Evolutionary conservation across 257 asterid genomes (phyloP), one percentile per base, ranked within the genome.

Genomic region (Leonotis leonurus): DNA sequence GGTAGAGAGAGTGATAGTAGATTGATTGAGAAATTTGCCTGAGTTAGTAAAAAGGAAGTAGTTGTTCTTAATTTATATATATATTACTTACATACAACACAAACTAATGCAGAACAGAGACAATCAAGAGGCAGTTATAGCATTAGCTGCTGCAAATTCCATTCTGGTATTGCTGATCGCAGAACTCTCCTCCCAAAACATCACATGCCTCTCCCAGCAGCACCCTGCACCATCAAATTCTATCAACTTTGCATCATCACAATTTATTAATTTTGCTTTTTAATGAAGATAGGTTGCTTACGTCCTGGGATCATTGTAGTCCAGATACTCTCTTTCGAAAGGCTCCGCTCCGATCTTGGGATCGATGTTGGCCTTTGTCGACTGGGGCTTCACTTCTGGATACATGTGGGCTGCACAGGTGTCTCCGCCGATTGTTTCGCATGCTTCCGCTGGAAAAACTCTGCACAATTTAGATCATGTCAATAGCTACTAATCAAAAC

Each of bases 391-490:
- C 64, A 58, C 75, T 70, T 82, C 89, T 5, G 85, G 85, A 37
- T 43, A 71, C 68, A 77, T 77, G 41, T 75, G 78, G 10, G 75
- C 84, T 39, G 55, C 36, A 49, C 87, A 80, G 16, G 83, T 68
- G 8, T 82, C 87, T 77, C 87, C 94, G 1, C 89, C 89, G 4
- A 80, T 54, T 18, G 80, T 82, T 22, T 85, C 87, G 30, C 89
- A 85, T 10, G 89, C 89, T 78, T 85, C 89, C 25, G 84, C 87
- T 16, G 85, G 94, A 55, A 85, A 85, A 8, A 82, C 87, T 35
- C 89, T 80, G 60, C 50, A 40, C 32, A 22, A 6, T 1, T 56
- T 2, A 33, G 41, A 44, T 60, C 56, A n/a, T n/a, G 10, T 12
- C 5, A 30, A 2, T 1, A 12, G 2, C 14, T 11, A 33, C 39